Evolutionary conservation across 2,329 filamentous ascomycete species (phyloP).

Genomic region (Basipetospora chlamydospora): DNA sequence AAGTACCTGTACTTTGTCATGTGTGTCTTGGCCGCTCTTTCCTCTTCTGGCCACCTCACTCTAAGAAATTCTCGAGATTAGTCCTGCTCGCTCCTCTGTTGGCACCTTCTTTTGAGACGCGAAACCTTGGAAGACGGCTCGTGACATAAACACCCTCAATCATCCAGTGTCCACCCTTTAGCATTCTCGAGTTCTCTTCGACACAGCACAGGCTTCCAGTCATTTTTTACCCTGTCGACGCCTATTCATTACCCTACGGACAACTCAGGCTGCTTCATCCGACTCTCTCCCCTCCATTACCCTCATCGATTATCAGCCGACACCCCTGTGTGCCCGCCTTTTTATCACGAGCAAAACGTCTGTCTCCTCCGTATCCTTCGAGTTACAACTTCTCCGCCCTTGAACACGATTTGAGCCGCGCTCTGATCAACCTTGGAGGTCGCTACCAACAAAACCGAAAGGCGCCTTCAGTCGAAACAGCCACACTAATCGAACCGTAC

Average conservation of each 20-base stretch:
- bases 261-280: no score
- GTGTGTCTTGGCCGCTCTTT: slow-evolving; percentile 4
- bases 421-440: background rate
- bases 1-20: no score
- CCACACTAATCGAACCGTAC: slow-evolving; percentile 1
- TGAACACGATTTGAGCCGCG: background rate
- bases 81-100: no score
- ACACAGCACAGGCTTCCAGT: no score
- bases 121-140: no score
- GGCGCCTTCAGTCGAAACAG: background rate
- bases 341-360: background rate
- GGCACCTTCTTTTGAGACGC: no score
- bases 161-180: no score
- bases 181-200: no score
- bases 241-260: no score
- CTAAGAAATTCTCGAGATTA: background rate
- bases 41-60: slow-evolving; percentile 5
- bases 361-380: background rate
- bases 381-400: background rate
- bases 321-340: slow-evolving; percentile 1
- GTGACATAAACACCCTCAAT: no score
- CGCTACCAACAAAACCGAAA: background rate
- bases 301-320: no score
- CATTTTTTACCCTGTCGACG: no score
- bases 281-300: background rate